A percentile compares a stretch with the other conserved stretches of the same genome.
Conservation (phyloP, 2,329 filamentous ascomycete species). For the Parastagonospora nodorum region DNA sequence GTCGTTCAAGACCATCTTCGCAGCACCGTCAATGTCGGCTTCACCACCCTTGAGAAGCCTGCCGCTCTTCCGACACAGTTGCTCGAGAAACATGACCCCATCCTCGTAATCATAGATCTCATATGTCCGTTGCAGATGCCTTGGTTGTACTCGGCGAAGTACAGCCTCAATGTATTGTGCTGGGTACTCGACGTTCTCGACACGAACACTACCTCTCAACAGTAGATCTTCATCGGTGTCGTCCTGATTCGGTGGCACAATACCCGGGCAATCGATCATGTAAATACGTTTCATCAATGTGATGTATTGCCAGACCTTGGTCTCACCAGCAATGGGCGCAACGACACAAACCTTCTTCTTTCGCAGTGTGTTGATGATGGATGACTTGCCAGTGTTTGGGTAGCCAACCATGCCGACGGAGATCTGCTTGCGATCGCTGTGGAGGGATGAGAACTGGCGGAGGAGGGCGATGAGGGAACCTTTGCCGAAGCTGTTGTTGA, state of each 20-base stretch:
- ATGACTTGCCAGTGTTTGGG: slow-evolving; percentile 94
- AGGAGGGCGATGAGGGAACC: slow-evolving; percentile 90
- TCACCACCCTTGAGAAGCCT: slow-evolving; percentile 90
- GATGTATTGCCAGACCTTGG: slow-evolving; percentile 97
- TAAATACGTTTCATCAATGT: slow-evolving; percentile 94
- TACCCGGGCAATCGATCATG: slow-evolving; percentile 94
- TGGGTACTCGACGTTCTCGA: slow-evolving; percentile 95
- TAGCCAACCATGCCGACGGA: slow-evolving; percentile 88
- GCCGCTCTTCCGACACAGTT: slow-evolving; percentile 84
- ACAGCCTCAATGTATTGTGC: slow-evolving; percentile 93
- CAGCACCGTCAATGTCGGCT: slow-evolving; percentile 90
- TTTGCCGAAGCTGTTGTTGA: slow-evolving; percentile 97
- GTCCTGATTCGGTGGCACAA: slow-evolving; percentile 84
- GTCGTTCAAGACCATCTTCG: slow-evolving; percentile 96
- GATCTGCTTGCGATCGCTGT: slow-evolving; percentile 91
- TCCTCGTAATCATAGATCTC: slow-evolving; percentile 77
- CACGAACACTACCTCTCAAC: slow-evolving; percentile 85
- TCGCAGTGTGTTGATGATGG: slow-evolving; percentile 93
- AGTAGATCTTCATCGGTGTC: slow-evolving; percentile 89
- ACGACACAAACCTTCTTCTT: slow-evolving; percentile 95
- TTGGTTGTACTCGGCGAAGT: slow-evolving; percentile 77
- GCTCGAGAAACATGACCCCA: slow-evolving; percentile 81
- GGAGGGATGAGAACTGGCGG: slow-evolving; percentile 88
- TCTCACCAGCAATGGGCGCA: slow-evolving; percentile 94
- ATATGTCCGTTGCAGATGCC: slow-evolving; percentile 92